Conservation (phyloP, 2,329 filamentous ascomycete species). For the Fusarium verticillioides region DNA sequence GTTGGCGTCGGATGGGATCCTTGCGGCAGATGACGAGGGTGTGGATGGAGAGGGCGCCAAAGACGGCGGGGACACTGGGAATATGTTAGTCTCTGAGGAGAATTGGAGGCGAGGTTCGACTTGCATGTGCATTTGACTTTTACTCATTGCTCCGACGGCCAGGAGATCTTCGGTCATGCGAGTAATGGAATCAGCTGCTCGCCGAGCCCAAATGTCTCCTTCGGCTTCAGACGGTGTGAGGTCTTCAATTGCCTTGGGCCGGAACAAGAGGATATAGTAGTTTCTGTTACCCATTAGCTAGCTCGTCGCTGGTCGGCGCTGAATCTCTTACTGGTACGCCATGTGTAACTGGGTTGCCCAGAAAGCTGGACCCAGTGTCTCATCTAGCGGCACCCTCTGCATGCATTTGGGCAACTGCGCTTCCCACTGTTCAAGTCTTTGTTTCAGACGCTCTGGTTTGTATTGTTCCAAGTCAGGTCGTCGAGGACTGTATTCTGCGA, state of each 20-base stretch:
- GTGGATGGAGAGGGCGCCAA: slow-evolving; percentile 36
- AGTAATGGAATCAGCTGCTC: slow-evolving; percentile 34
- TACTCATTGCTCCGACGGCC: slow-evolving; percentile 7
- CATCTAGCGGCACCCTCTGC: slow-evolving; percentile 5
- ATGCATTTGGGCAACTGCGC: slow-evolving; percentile 3
- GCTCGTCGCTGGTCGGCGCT: too few species aligned
- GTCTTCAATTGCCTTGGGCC: slow-evolving; percentile 6
- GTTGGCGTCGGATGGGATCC: slow-evolving; percentile 21
- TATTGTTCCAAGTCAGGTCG: slow-evolving; percentile 2
- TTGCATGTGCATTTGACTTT: slow-evolving; percentile 23
- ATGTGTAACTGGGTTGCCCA: slow-evolving; percentile 31
- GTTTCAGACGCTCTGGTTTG: not conserved
- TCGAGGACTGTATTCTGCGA: slow-evolving; percentile 34
- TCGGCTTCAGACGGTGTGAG: slow-evolving; percentile 1
- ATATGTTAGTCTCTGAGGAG: too few species aligned
- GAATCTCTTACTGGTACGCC: slow-evolving; percentile 30
- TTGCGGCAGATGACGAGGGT: slow-evolving; percentile 34
- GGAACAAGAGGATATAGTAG: slow-evolving; percentile 25
- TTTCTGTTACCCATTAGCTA: not conserved
- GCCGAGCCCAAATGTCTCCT: slow-evolving; percentile 5
- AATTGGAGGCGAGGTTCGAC: not conserved
- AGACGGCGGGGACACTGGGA: slow-evolving; percentile 21
- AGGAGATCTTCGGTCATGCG: slow-evolving; percentile 32
- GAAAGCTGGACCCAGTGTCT: slow-evolving; percentile 13
- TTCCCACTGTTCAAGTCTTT: slow-evolving; percentile 22